Base-by-base conservation (phyloP, 768 basidiomycete genomes). In the Trametes punicea region DNA sequence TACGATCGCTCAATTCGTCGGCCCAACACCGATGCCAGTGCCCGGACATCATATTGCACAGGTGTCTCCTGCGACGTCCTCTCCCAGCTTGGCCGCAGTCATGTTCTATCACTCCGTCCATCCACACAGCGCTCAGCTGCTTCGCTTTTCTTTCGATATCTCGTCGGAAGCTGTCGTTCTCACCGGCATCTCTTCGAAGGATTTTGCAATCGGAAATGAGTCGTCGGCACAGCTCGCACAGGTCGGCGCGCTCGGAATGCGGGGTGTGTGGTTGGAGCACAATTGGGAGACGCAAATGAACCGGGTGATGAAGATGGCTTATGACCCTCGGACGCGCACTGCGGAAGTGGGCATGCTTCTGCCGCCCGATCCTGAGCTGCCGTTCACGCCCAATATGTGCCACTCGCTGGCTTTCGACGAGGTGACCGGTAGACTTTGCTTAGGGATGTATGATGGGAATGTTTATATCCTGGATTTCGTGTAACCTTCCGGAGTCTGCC, bases 361-460 rank as follows among this genome's bases (percentile, higher is more conserved):
- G 41, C 78, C 79, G 0, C 65, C 71, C 9, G 71, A 80, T 59
- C 70, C 78, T 11, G 75, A 77, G 1, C 67, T 84, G 34, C 83
- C 83, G 0, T 82, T 85, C 51, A 72, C 75, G 58, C 72, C 77
- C 16, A 68, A 73, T 23, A 70, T 71, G 26, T 77, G 76, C 51
- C 73, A 74, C 31, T 74, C 75, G 0, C 66, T 85, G 26, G 75
- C 75, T 3, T 81, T 85, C 51, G 81, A 86, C 51, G 84, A 86
- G 61, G 70, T 75, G 4, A 75, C 75, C 2, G 82, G 84, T 29
- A 71, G 74, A 27, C 69, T 85, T 29, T 79, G 72, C 62, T 65
- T 83, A 13, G 78, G 76, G 9, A 66, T 84, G 13, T 74, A 76
- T 34, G 81, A 77, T 16, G 82, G 82, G 16, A 78, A 81, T 30